Conservation (phyloP, 2,329 filamentous ascomycete genomes). For the Fusarium chaquense region DNA sequence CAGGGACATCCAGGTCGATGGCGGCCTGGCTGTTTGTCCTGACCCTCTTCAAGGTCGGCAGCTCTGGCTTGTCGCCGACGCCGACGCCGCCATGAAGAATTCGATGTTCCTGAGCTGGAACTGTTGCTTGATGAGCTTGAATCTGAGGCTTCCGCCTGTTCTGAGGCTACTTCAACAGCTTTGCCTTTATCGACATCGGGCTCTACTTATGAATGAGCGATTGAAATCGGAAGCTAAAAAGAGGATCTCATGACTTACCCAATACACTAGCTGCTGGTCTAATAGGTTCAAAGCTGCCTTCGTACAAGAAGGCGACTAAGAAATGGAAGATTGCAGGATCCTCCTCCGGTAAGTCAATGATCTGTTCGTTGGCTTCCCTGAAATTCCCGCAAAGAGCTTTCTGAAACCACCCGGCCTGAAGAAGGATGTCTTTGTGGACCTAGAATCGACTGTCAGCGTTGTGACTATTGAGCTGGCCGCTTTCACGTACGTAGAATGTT, state of each 20-base stretch:
- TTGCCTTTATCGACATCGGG: slow-evolving; percentile 58
- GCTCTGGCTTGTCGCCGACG: slow-evolving; percentile 29
- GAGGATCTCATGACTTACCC: slow-evolving; percentile 43
- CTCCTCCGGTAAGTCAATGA: slow-evolving; percentile 63
- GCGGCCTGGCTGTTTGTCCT: slow-evolving; percentile 58
- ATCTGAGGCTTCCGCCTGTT: slow-evolving; percentile 51
- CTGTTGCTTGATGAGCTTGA: slow-evolving; percentile 49
- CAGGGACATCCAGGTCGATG: slow-evolving; percentile 61
- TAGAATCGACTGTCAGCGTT: slow-evolving; percentile 44
- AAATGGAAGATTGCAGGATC: slow-evolving; percentile 65
- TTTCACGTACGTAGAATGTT: slow-evolving; percentile 54
- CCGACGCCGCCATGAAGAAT: slow-evolving; percentile 38
- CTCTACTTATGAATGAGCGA: slow-evolving; percentile 34
- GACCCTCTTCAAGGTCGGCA: slow-evolving; percentile 29
- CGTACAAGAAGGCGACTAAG: slow-evolving; percentile 64
- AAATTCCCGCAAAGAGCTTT: slow-evolving; percentile 63
- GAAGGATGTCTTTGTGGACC: slow-evolving; percentile 61
- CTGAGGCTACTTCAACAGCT: slow-evolving; percentile 45
- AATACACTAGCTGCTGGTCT: slow-evolving; percentile 57
- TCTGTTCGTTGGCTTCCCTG: slow-evolving; percentile 59
- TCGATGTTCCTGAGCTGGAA: slow-evolving; percentile 35
- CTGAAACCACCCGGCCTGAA: slow-evolving; percentile 62
- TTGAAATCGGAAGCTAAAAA: neutral
- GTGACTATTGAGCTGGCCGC: neutral
- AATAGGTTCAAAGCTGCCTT: slow-evolving; percentile 60